These are phyloP conservation scores for Paxillus involutus DNA, from an alignment of 768 basidiomycete species.

Conservation along the genomic window DNA sequence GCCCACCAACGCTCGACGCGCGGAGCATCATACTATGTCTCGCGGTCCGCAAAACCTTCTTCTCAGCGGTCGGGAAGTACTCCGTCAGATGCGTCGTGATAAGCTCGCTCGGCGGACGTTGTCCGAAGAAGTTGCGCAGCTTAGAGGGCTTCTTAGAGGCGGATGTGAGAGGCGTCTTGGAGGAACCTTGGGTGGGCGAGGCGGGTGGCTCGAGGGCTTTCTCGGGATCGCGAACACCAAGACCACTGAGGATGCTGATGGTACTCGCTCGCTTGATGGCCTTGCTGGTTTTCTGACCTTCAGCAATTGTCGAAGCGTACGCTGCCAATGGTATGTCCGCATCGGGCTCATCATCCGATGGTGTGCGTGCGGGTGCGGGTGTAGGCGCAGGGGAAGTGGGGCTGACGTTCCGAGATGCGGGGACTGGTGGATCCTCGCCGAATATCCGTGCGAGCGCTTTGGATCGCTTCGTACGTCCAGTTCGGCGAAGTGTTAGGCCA, in stretches of 20 bases:
- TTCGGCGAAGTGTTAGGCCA: slow-evolving; percentile 72
- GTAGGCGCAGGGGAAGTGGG: slow-evolving; percentile 34
- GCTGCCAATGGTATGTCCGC: slow-evolving; percentile 33
- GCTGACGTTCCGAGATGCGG: slow-evolving; percentile 26
- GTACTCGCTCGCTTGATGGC: slow-evolving; percentile 84
- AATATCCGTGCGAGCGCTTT: slow-evolving; percentile 47
- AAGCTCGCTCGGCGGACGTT: slow-evolving; percentile 95
- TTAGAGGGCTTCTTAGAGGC: slow-evolving; percentile 55
- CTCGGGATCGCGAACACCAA: slow-evolving; percentile 85
- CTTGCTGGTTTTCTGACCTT: slow-evolving; percentile 26
- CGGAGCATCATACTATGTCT: slow-evolving; percentile 83
- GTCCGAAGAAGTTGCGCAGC: slow-evolving; percentile 95
- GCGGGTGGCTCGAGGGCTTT: slow-evolving; percentile 57
- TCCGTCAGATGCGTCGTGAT: slow-evolving; percentile 93
- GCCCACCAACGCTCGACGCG: slow-evolving; percentile 41
- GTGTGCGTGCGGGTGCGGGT: neutral
- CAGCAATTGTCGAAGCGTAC: slow-evolving; percentile 22
- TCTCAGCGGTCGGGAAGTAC: slow-evolving; percentile 94
- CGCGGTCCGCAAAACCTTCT: slow-evolving; percentile 85
- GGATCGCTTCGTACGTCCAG: slow-evolving; percentile 39
- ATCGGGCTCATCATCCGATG: slow-evolving; percentile 39
- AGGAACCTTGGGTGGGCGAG: slow-evolving; percentile 40
- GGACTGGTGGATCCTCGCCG: slow-evolving; percentile 41
- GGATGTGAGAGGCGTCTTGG: slow-evolving; percentile 15
- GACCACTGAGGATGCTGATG: slow-evolving; percentile 89